A percentile compares a stretch with the other conserved stretches of the same genome.
Conservation (phyloP, 2,329 filamentous ascomycete genomes). For the Colletotrichum siamense region DNA sequence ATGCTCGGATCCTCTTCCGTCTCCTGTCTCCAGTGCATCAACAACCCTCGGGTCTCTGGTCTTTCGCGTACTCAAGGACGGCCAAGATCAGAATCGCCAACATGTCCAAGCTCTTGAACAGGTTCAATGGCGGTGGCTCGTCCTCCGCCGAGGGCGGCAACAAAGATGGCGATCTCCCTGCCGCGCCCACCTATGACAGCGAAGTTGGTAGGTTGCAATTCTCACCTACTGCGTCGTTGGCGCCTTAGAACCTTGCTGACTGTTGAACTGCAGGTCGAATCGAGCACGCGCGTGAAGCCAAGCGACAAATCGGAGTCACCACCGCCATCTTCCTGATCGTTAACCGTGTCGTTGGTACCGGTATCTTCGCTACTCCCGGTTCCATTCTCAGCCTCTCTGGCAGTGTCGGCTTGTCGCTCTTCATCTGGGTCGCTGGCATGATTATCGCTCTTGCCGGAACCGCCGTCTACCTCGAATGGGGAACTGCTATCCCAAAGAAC, state of each 20-base stretch:
- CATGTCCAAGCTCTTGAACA: conserved; percentile 11
- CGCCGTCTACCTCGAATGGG: conserved; percentile 71
- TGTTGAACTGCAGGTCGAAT: conserved; percentile 29
- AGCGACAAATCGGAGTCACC: conserved; percentile 60
- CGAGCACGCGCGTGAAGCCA: conserved; percentile 48
- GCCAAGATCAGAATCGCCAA: not conserved
- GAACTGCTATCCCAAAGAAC: conserved; percentile 68
- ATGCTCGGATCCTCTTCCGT: not conserved
- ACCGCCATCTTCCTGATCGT: conserved; percentile 66
- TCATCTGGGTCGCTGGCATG: conserved; percentile 69
- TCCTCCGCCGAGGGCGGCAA: not conserved
- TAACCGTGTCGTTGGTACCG: conserved; percentile 71
- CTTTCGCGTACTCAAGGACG: not conserved
- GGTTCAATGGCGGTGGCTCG: conserved; percentile 2
- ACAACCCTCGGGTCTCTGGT: not conserved
- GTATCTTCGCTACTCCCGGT: conserved; percentile 69
- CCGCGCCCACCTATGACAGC: conserved; percentile 14
- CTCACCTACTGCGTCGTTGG: too few relatives aligned
- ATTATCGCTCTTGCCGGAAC: conserved; percentile 67
- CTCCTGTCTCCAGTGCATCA: not conserved
- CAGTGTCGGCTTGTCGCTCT: conserved; percentile 65
- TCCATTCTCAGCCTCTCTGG: conserved; percentile 62
- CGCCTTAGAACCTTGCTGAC: not conserved
- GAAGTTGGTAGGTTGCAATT: conserved; percentile 15
- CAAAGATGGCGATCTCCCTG: conserved; percentile 1